phyloP scores from a whole-genome alignment of 495 filamentous ascomycete genomes.

The Staphylotrichum longicolle region DNA sequence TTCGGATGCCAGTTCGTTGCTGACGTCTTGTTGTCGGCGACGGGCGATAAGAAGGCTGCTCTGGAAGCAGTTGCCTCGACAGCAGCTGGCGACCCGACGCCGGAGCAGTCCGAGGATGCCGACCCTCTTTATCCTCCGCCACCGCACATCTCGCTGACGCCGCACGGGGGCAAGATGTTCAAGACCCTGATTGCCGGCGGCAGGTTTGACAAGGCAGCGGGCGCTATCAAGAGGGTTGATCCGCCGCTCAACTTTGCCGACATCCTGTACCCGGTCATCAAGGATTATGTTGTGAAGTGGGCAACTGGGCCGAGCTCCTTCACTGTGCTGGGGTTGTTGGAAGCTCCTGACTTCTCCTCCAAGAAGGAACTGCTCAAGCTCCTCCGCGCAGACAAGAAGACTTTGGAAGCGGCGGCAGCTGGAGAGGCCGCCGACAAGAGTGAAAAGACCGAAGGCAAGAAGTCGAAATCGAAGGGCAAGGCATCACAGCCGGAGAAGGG shows the following conservation, averaged over 20 bases:
- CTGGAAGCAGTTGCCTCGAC: constrained; percentile 69
- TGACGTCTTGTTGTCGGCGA: constrained; percentile 75
- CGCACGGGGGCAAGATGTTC: constrained; percentile 78
- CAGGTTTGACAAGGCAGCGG: constrained; percentile 67
- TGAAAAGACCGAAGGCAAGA: constrained; percentile 44
- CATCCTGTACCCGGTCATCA: constrained; percentile 72
- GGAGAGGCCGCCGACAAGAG: constrained; percentile 38
- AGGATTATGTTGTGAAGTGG: constrained; percentile 75
- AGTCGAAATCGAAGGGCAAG: constrained; percentile 40
- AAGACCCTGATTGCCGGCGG: constrained; percentile 87
- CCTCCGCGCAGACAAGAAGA: constrained; percentile 59
- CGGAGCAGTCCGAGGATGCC: constrained; percentile 35
- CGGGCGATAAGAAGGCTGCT: constrained; percentile 67
- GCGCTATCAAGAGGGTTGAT: constrained; percentile 65
- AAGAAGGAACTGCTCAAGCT: constrained; percentile 62
- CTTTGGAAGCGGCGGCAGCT: constrained; percentile 48
- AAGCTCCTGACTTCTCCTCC: constrained; percentile 71
- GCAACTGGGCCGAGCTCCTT: constrained; percentile 80
- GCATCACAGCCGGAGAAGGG: constrained; percentile 44
- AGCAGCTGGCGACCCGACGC: constrained; percentile 60
- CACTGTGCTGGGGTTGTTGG: constrained; percentile 73
- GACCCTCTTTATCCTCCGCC: constrained; percentile 35
- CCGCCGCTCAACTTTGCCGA: constrained; percentile 78
- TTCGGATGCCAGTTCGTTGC: constrained; percentile 85
- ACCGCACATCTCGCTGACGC: constrained; percentile 55